Evolutionary conservation across 257 asterid genomes (phyloP), one percentile per base, ranked within the genome.

Genomic region (Rhazya stricta): DNA sequence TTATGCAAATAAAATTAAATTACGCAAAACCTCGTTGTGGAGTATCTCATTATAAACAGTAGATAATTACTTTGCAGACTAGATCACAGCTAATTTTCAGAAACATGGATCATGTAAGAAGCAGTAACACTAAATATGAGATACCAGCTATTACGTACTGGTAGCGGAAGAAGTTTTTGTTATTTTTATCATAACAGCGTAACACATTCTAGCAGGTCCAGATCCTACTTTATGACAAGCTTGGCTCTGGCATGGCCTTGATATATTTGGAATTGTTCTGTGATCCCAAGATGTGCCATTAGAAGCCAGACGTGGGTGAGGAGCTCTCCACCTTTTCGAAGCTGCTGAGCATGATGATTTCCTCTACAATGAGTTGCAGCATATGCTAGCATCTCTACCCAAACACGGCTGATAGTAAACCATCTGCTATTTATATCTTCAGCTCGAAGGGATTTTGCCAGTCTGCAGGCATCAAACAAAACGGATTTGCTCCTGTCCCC

Each of bases 291-390:
- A 73, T 86, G 93, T 11, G 87, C 89, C 93, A 88, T 86, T 43
- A 88, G 79, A 72, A 88, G 89, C 93, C 93, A 88, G 0, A 88
- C 88, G 80, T 86, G 89, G 67, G 86, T 88, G 9, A 88, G 90
- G 74, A 88, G 80, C 80, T 88, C 92, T 19, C 90, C 92, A 0
- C 92, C 92, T 76, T 84, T 84, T 2, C 89, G 85, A 63, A 88
- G 90, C 78, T 88, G 90, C 42, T 75, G 85, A 39, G 89, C 90
- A 11, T 88, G 89, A 84, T 85, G 83, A 74, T 69, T 76, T 71
- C 90, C 87, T 78, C 86, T 43, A 18, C 92, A 88, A 60, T 78
- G 83, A 1, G 79, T 69, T 73, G 92, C 90, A 23, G 89, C 90
- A 73, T 79, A 75, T 13, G 85, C 87, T 30, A 86, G 62, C 80